Evolutionary conservation across 2,329 filamentous ascomycete genomes (phyloP), one percentile per base, ranked within the genome.

Genomic region (Talaromyces piceae): DNA sequence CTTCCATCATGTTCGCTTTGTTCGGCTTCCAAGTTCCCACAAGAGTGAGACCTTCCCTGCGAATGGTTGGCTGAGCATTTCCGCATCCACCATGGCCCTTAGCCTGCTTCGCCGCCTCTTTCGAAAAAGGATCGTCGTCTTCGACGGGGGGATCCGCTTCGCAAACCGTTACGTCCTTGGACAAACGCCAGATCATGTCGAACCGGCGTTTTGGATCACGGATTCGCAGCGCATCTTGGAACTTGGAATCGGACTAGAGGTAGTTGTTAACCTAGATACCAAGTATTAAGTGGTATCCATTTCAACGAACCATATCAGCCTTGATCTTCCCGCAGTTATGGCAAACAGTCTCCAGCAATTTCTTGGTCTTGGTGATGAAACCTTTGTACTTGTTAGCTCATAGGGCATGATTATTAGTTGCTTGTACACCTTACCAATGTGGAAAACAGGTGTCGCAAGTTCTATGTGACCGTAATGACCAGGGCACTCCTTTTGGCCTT

Each of bases 391-490:
- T n/a, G 58, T 68, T 56, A 71, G 68, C 49, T 8, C 22, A 22
- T n/a, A 46, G 13, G 1, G 7, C 5, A 9, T 28, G 7, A 7
- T 41, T 43, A 8, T 25, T 12, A 9, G 11, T 23, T 9, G 13
- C 6, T 26, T 43, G n/a, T 25, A 22, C 5, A 7, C 50, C 67
- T 52, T 70, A 84, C 81, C 82, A 62, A 84, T 81, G 63, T 99
- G 93, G 71, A 87, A 99, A 62, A 98, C 93, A 51, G 94, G 93
- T 67, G 89, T 91, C 39, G 93, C 91, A 60, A 99, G 80, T 74
- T 98, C 94, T 63, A 98, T 98, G 73, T 98, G 94, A 58, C 93
- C 93, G 68, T 98, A 99, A 70, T 99, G 93, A 54, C 93, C 93
- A 54, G 93, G 91, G 70, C 93, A 99, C 68, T 95, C 89, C 58